Percentiles rank a stretch among this genome's conserved stretches.
Evolutionary conservation across 192 early-diverging fungal species (phyloP).

Genomic region (Podila verticillata): DNA sequence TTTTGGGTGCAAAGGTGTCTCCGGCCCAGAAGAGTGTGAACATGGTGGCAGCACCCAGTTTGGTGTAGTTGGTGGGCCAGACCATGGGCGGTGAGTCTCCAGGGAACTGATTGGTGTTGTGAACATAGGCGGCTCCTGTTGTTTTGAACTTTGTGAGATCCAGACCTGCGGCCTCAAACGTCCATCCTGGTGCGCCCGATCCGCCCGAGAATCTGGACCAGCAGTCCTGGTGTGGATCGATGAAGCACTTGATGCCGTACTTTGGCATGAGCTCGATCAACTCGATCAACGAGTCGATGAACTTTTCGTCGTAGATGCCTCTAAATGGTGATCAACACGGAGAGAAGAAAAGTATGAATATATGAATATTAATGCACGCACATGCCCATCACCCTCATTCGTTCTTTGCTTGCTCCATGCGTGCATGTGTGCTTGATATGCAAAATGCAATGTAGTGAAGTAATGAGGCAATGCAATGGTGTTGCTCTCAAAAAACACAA

Average conservation of each 20-base stretch:
- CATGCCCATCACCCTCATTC: background rate
- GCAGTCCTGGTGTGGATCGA: conserved; percentile 91
- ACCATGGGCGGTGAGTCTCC: conserved; percentile 66
- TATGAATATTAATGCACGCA: background rate
- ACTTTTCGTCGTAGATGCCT: conserved; percentile 83
- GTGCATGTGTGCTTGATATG: no score
- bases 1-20: conserved; percentile 74
- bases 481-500: background rate
- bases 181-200: conserved; percentile 87
- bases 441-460: background rate
- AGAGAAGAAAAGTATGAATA: background rate
- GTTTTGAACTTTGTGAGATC: conserved; percentile 77
- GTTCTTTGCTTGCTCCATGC: background rate
- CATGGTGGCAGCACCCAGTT: conserved; percentile 84
- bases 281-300: conserved; percentile 76
- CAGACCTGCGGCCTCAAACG: conserved; percentile 83
- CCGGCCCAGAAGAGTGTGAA: conserved; percentile 87
- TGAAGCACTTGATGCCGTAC: conserved; percentile 85
- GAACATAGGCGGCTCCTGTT: conserved; percentile 82
- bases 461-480: background rate
- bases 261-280: conserved; percentile 71
- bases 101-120: conserved; percentile 63
- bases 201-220: conserved; percentile 83
- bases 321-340: conserved; percentile 13
- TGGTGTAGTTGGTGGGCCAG: conserved; percentile 92